Base-by-base conservation (phyloP, 2,329 filamentous ascomycete genomes). In the Cladosporium halotolerans region DNA sequence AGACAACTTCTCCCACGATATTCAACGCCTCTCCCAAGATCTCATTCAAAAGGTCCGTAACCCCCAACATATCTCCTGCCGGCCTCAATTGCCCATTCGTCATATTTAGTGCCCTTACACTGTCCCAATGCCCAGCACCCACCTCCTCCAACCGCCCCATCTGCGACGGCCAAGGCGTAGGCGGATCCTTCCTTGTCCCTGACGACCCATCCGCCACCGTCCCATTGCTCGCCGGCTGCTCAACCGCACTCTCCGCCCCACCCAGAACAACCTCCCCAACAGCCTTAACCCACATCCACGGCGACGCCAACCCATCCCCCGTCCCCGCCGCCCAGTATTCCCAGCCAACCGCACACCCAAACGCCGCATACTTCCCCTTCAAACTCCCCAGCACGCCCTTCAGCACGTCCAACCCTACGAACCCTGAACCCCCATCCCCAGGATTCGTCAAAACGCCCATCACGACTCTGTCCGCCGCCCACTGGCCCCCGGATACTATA, bases 281-380 rank as follows among this genome's bases (percentile, higher is more conserved):
- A 7, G 41, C 48, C 40, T 46, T 44, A 9, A 41, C 43, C 40
- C 48, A 47, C 54, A 40, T 39, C 40, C 39, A 55, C 6, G 33
- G 42, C 8, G 19, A 9, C 31, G 19, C 18, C 16, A 51, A 11
- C 10, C 41, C 43, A 28, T 61, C 59, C 3, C 43, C 47, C 8
- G 42, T 54, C 5, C 61, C 60, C 14, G 61, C 59, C 43, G 62
- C 62, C 60, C 59, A 66, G 44, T 65, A 66, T 54, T 66, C 64
- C 64, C 64, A 66, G 7, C 63, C 62, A 2, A 60, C 59, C 2
- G 57, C 60, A 19, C 61, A 58, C 9, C 62, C 62, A n/a, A 65
- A 63, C 23, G 58, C 58, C 4, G 51, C 40, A 36, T 63, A 61
- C 16, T 62, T 62, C 7, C 58, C 52, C 14, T 53, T 53, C 13